Evolutionary conservation across 106 monocot genomes (phyloP).

Genomic region (Dioscorea dumetorum): DNA sequence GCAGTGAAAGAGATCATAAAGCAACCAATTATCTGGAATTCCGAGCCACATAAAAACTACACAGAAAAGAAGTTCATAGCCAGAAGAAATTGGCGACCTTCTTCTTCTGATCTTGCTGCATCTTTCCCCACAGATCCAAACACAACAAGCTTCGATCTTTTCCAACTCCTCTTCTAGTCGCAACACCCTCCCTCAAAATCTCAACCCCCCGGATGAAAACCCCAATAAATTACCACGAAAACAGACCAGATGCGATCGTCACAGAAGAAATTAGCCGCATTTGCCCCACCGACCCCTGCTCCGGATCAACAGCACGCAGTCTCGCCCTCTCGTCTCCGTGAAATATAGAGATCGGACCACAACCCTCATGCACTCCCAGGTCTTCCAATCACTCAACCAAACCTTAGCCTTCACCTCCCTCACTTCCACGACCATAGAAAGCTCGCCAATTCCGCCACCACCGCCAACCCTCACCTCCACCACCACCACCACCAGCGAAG

Average conservation of each 20-base stretch:
- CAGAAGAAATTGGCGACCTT: slow-evolving; percentile 23
- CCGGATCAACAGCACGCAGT: slow-evolving; percentile 29
- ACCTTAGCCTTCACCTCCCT: not conserved
- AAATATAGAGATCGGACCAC: not conserved
- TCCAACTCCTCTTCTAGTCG: too few relatives aligned
- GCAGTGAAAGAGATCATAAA: too few relatives aligned
- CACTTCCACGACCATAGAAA: not conserved
- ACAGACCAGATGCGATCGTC: not conserved
- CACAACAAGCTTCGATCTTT: not conserved
- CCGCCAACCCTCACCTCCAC: not conserved
- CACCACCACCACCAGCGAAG: not conserved
- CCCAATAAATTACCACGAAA: not conserved
- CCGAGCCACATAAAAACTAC: too few relatives aligned
- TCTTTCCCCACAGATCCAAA: slow-evolving; percentile 17
- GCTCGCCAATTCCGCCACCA: not conserved
- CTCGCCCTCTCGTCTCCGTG: slow-evolving; percentile 1
- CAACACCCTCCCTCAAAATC: not conserved
- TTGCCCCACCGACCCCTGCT: slow-evolving; percentile 35
- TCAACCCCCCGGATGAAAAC: not conserved
- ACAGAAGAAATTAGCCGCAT: slow-evolving; percentile 24
- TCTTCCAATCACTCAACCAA: too few relatives aligned
- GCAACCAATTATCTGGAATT: too few relatives aligned
- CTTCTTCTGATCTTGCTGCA: slow-evolving; percentile 66
- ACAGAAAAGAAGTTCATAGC: too few relatives aligned
- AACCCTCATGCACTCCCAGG: slow-evolving; percentile 24